A percentile compares a stretch with the other conserved stretches of the same genome.
phyloP scores from a whole-genome alignment of 371 early-diverging fungal genomes.

The Rhizopus microsporus region DNA sequence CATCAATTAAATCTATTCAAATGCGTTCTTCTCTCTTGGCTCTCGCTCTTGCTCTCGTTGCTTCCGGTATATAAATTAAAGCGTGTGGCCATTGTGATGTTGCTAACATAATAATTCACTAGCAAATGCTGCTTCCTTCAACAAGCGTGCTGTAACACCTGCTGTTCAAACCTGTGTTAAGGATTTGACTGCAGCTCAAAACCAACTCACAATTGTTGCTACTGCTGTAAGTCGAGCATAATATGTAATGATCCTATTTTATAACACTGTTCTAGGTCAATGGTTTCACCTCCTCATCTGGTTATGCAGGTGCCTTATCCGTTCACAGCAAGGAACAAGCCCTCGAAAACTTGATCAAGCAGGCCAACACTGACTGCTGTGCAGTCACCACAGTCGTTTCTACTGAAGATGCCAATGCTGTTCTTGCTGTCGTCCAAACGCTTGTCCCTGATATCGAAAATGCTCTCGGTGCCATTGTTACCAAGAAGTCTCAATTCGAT shows the following conservation, averaged over 20 bases:
- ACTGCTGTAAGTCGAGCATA: constrained; percentile 12
- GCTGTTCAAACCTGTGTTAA: constrained; percentile 16
- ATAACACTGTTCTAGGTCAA: constrained; percentile 10
- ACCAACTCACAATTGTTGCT: constrained; percentile 9
- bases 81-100: not conserved
- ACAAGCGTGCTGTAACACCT: constrained; percentile 18
- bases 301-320: constrained; percentile 16
- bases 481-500: constrained; percentile 21
- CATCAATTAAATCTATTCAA: not conserved
- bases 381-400: constrained; percentile 2
- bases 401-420: constrained; percentile 19
- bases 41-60: constrained; percentile 15
- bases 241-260: too few species aligned
- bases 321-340: constrained; percentile 13
- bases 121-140: constrained; percentile 26
- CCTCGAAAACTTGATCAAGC: constrained; percentile 14
- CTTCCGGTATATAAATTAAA: constrained; percentile 18
- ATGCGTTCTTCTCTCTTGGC: constrained; percentile 25
- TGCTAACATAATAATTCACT: not conserved
- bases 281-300: constrained; percentile 11
- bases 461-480: constrained; percentile 11
- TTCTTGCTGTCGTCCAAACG: constrained; percentile 9
- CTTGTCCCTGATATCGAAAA: constrained; percentile 17
- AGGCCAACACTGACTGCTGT: constrained; percentile 18
- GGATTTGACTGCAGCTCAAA: constrained; percentile 14